Evolutionary conservation across 75 land plant species (phyloP), one percentile per base, ranked within the genome.

Genomic region (Selaginella moellendorffii): DNA sequence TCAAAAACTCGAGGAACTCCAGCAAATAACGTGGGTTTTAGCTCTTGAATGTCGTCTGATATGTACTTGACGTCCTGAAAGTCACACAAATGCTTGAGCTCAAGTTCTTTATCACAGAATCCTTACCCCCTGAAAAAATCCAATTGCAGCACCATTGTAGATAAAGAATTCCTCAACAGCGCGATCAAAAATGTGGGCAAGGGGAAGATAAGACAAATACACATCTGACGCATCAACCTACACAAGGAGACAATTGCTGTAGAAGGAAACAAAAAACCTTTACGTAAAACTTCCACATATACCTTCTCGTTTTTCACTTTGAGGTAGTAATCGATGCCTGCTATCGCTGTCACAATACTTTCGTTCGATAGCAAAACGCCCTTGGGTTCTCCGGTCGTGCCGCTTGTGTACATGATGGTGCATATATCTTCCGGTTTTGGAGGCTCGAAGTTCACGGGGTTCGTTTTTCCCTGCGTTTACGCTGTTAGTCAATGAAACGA

Each of bases 401-500:
- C 99, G 74, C 99, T 95, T 17, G 99, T 95, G 69, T 95, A 95
- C 99, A 95, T 90, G 23, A 95, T 95, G 64, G 99, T 95, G 56
- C 84, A 80, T 31, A 86, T 74, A 63, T 86, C 80, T 31, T 66
- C 66, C 22, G 83, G 74, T 20, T 71, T 66, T 21, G 99, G 97
- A 2, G 91, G 88, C 2, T 36, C 27, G 27, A 79, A 66, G 30
- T 80, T 79, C 0, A 70, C 63, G 5, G 77, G 77, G 70, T 95
- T 71, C 56, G 77, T 64, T 27, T 70, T 79, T 63, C 91, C 98
- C 98, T 89, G 78, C 9, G 31, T 23, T 14, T 36, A 5, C 46
- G 14, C 10, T 36, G 5, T 36, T 36, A 36, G 10, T 36, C 10
- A 36, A 36, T 36, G n/a, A 36, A 36, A 36, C 46, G 5, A 5